Conservation (phyloP, 2,329 filamentous ascomycete species). For the Colletotrichum tanaceti region DNA sequence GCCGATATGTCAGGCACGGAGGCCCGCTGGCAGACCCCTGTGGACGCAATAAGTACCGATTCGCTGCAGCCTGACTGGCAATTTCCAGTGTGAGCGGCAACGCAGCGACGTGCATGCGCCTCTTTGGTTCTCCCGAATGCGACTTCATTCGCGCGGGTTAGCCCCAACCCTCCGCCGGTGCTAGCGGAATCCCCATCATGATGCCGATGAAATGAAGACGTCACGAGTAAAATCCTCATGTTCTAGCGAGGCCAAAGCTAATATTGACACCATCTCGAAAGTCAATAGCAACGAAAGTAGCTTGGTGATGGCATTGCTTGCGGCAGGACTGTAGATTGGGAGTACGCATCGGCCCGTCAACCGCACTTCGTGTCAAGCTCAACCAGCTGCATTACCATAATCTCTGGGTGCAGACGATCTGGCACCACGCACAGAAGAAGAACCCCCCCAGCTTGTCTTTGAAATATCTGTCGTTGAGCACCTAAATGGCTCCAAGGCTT, state of each 20-base stretch:
- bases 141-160: constrained; percentile 15
- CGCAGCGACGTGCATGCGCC: constrained; percentile 17
- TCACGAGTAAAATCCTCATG: not conserved
- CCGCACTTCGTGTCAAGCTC: not conserved
- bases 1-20: constrained; percentile 33
- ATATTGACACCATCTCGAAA: not conserved
- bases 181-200: constrained; percentile 14
- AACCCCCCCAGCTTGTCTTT: not conserved
- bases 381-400: not conserved
- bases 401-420: not conserved
- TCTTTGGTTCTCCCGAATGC: constrained; percentile 24
- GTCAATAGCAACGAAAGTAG: not conserved
- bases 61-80: constrained; percentile 24
- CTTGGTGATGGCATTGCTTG: not conserved
- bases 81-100: constrained; percentile 35
- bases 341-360: not conserved
- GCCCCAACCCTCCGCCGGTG: constrained; percentile 11
- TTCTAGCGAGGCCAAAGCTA: not conserved
- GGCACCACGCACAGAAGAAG: not conserved
- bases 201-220: constrained; percentile 12
- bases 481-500: not conserved
- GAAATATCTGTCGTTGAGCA: not conserved
- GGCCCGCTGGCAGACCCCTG: constrained; percentile 32
- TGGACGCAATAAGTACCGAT: constrained; percentile 32
- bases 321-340: not conserved